Evolutionary conservation across 257 asterid genomes (phyloP).

Genomic region (Nicotiana otophora): DNA sequence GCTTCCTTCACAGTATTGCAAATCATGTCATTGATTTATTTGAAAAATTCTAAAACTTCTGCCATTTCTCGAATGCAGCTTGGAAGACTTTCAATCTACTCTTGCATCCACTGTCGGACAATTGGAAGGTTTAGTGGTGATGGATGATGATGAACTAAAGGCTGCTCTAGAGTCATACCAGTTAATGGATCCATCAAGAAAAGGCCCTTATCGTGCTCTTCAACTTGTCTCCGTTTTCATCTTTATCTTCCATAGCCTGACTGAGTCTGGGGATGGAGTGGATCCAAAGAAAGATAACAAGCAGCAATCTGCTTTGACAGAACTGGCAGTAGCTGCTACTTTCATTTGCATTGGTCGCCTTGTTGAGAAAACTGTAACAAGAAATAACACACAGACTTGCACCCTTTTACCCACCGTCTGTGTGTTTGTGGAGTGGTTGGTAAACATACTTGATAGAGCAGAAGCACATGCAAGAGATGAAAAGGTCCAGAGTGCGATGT

Average conservation of each 20-base stretch:
- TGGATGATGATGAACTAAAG: conserved; percentile 41
- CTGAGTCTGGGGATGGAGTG: conserved; percentile 28
- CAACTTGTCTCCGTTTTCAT: conserved; percentile 73
- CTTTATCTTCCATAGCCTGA: conserved; percentile 46
- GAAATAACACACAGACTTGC: conserved; percentile 25
- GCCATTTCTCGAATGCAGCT: conserved; percentile 39
- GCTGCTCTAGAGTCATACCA: conserved; percentile 50
- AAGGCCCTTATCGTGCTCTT: conserved; percentile 71
- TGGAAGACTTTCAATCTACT: conserved; percentile 58
- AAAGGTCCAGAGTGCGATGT: conserved; percentile 46
- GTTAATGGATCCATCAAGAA: conserved; percentile 44
- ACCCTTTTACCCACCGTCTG: conserved; percentile 68
- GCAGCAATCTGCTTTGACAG: conserved; percentile 29
- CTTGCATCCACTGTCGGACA: conserved; percentile 53
- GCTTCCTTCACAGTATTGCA: background rate
- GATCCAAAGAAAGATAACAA: conserved; percentile 30
- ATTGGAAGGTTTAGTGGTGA: conserved; percentile 47
- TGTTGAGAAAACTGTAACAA: conserved; percentile 50
- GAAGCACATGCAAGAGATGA: conserved; percentile 39
- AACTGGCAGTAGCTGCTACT: conserved; percentile 48
- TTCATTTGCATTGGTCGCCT: conserved; percentile 68
- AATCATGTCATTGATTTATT: conserved; percentile 8
- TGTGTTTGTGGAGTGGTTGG: conserved; percentile 78
- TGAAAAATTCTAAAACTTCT: background rate
- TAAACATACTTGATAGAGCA: conserved; percentile 33